These are phyloP conservation scores for Fraxinus albicans DNA, from an alignment of 305 asterid species.

Conservation along the genomic window DNA sequence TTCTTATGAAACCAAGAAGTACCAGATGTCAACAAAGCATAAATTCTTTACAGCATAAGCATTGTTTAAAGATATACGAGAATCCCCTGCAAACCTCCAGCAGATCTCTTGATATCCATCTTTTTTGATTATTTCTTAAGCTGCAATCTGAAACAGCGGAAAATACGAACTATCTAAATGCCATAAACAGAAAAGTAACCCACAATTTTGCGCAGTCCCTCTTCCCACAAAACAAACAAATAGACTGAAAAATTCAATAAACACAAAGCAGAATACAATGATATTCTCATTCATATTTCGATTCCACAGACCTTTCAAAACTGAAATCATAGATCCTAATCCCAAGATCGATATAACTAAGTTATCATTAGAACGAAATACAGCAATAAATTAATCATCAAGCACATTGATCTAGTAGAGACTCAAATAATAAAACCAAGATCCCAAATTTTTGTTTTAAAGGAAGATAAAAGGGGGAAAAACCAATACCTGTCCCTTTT, in stretches of 20 bases:
- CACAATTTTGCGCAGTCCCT: not conserved
- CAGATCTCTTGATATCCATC: not conserved
- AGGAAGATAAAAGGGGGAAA: not conserved
- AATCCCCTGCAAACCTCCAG: not conserved
- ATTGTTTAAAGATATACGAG: not conserved
- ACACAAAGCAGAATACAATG: not conserved
- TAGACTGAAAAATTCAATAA: conserved; percentile 2
- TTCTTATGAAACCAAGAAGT: conserved; percentile 11
- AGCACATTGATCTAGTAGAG: not conserved
- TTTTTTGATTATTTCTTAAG: not conserved
- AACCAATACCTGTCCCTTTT: conserved; percentile 85
- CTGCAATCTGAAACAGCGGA: not conserved
- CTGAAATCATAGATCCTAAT: not conserved
- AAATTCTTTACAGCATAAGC: not conserved
- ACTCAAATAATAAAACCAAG: not conserved
- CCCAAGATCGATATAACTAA: not conserved
- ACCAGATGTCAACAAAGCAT: conserved; percentile 18
- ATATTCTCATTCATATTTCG: not conserved
- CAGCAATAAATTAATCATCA: not conserved
- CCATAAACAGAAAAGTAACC: not conserved
- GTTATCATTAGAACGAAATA: conserved; percentile 1
- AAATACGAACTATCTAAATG: not conserved
- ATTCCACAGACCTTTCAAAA: not conserved
- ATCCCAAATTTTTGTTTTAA: not conserved
- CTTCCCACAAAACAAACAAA: not conserved